Evolutionary conservation across 495 filamentous ascomycete species (phyloP), one percentile per base, ranked within the genome.

Genomic region (Penicillium angulare): DNA sequence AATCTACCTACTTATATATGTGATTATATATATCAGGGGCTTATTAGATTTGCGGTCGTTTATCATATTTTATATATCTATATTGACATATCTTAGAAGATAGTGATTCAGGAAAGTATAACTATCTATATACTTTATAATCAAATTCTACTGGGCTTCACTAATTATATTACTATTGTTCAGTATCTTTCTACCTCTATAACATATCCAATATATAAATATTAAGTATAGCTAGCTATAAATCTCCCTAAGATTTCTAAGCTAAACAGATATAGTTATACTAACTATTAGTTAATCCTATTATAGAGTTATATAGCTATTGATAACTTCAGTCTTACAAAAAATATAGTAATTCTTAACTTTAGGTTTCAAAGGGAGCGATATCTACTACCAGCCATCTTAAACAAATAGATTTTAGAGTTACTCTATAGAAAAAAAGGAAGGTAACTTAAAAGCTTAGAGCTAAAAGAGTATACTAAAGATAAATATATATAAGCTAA

Each of bases 111-210:
- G 42, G 50, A 71, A 71, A 18, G 67, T 69, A 2, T 50, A 21
- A 42, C 48, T 61, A 18, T 60, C 46, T 5, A 56, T 45, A 33
- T 74, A 56, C 44, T 69, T 62, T 52, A 72, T 66, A 8, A 72
- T 74, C 44, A 74, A 34, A 50, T 73, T 74, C 43, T 66, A 57
- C 47, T 72, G 55, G 34, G 61, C 62, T 49, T 74, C 66, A 51
- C 67, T 73, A 18, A 74, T 57, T 24, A 46, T 38, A 53, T 26
- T 38, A 17, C 23, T 60, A 20, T 48, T 42, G 32, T 67, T 60
- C 23, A 67, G 43, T 18, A 64, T 55, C 21, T 61, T 61, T 21
- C 57, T 55, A 13, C 55, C 60, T 17, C 49, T 45, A 43, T 63
- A 63, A 13, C 56, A 50, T 23, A 63, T 51, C 18, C 39, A 47